Percentiles rank a stretch among this genome's conserved stretches.
These are phyloP conservation scores for Pachyrhizus erosus DNA, from an alignment of 306 rosid species.

Conservation along the genomic window DNA sequence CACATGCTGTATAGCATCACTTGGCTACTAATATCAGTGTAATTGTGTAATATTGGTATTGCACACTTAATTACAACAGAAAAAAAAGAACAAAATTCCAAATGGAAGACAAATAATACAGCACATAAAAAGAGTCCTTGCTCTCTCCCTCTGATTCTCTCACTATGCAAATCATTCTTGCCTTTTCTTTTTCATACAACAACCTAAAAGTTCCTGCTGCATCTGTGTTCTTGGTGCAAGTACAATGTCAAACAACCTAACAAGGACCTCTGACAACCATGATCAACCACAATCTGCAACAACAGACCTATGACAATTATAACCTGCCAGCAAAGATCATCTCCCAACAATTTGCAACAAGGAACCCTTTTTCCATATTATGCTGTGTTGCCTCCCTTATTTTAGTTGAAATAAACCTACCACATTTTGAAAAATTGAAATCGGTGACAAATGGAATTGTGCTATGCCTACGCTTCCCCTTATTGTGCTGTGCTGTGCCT, in stretches of 20 bases:
- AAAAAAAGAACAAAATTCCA: background rate
- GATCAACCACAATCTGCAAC: background rate
- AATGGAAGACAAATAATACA: constrained; percentile 4
- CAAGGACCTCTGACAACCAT: background rate
- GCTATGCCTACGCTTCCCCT: background rate
- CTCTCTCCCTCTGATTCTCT: background rate
- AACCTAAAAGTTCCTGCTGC: background rate
- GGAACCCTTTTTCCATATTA: background rate
- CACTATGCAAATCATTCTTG: background rate
- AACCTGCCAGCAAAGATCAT: background rate
- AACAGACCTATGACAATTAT: background rate
- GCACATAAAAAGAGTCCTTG: background rate
- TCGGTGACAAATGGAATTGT: background rate
- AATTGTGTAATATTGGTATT: background rate
- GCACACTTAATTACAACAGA: background rate
- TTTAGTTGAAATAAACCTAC: background rate
- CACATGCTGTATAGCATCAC: background rate
- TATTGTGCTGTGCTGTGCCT: too few relatives aligned
- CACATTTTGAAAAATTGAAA: too few relatives aligned
- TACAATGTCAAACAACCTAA: background rate
- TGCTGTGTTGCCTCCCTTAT: background rate
- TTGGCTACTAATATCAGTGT: background rate
- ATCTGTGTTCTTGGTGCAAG: background rate
- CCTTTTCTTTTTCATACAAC: background rate
- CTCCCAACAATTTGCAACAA: background rate